Evolutionary conservation across 805 yeast genomes (phyloP).

Genomic region (Starmerella potacharoeniae): DNA sequence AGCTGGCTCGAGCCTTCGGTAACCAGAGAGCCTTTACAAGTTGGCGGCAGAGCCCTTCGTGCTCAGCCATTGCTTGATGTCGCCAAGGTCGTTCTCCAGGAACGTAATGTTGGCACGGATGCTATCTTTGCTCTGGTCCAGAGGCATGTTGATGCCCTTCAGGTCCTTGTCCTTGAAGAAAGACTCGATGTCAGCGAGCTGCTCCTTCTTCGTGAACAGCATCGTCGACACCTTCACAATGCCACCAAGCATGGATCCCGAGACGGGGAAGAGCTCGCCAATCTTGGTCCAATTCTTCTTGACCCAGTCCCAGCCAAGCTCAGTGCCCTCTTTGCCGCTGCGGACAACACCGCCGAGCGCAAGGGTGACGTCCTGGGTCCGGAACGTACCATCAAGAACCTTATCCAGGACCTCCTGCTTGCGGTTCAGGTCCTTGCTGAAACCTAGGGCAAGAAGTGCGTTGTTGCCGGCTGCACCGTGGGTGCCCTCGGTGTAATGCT

Average conservation of each 20-base stretch:
- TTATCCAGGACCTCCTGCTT: constrained; percentile 45
- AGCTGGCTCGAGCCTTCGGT: no score
- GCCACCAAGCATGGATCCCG: constrained; percentile 64
- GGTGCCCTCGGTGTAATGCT: constrained; percentile 49
- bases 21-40: neutral
- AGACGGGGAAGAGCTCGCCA: constrained; percentile 61
- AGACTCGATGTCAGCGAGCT: constrained; percentile 40
- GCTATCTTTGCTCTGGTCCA: constrained; percentile 45
- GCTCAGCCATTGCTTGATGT: constrained; percentile 25
- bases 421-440: constrained; percentile 42
- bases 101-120: constrained; percentile 42
- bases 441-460: constrained; percentile 61
- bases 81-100: constrained; percentile 30
- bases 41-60: constrained; percentile 9
- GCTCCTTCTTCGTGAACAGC: constrained; percentile 47
- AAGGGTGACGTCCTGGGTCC: constrained; percentile 58
- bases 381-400: constrained; percentile 48
- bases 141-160: constrained; percentile 47
- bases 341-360: constrained; percentile 66
- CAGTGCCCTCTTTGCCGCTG: constrained; percentile 36
- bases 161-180: constrained; percentile 41
- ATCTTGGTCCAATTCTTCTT: constrained; percentile 61
- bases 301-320: constrained; percentile 64
- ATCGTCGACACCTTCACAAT: constrained; percentile 54
- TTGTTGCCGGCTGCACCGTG: constrained; percentile 56